Evolutionary conservation across 352 stramenopile species (phyloP), one percentile per base, ranked within the genome.

Genomic region (Globisporangium heterothallicum): DNA sequence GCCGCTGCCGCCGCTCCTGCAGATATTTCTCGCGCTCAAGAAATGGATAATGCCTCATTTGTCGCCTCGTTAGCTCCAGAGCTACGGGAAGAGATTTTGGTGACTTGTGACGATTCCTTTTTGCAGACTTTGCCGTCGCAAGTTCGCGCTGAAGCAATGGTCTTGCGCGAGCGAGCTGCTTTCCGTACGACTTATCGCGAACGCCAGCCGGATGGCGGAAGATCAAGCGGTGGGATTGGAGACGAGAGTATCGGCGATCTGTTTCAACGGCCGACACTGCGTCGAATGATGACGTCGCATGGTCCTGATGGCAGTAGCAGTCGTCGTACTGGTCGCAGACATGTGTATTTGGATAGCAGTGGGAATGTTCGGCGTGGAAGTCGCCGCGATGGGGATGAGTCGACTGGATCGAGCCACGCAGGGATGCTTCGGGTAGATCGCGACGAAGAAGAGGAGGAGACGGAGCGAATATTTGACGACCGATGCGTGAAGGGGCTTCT

Each of bases 11-110:
- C 64, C 26, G 75, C 83, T 13, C 76, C 90, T 46, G 79, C 89
- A 13, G 96, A 99, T 68, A 94, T 96, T 6, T 96, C 93, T 14
- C 91, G 94, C 41, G 97, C 96, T 19, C 86, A 98, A 72, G 95
- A 99, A 45, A 99, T 99, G 95, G 96, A 99, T 66, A 98, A 98
- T 70, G 95, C 94, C 26, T 98, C 92, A 9, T 98, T 99, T 70
- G 78, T 99, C 8, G 95, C 96, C 5, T 99, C 97, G 3, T 58
- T 99, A 7, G 81, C 92, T 5, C 94, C 95, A 16, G 95, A 98
- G 45, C 66, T 99, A 21, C 83, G 97, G 27, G 78, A 97, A 64
- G 97, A 99, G 59, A 98, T 99, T 42, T 74, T 99, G 19, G 67
- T 98, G 13, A 98, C 92, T 18, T 97, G 94, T 29, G 95, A 99